Base-by-base conservation (phyloP, 495 filamentous ascomycete species). In the Neurospora sp. region DNA sequence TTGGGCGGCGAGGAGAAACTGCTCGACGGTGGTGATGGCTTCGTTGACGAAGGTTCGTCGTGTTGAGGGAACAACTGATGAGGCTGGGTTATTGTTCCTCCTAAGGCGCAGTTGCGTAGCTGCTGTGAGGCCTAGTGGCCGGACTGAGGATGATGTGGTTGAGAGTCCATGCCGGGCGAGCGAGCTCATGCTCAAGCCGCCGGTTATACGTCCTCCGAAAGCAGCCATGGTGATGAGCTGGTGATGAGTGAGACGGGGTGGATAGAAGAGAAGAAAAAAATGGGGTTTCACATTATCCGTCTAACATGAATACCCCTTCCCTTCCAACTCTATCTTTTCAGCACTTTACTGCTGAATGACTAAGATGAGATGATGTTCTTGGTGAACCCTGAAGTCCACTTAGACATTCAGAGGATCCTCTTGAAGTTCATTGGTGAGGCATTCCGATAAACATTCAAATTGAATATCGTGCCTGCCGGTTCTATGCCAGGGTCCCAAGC, bases 1-100 rank as follows among this genome's bases (percentile, higher is more conserved):
- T 79, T 96, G 93, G 3, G 94, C 76, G 59, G 81, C 76, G n/a
- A 89, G 82, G 70, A 96, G 82, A 59, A 90, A 77, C 70, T 81
- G 77, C 40, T 90, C 85, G 20, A 91, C 86, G 73, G 81, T 76
- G 41, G 86, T 79, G 62, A 91, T 70, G 40, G 83, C 80, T 27
- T 86, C 78, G 44, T 86, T 85, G 72, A 90, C 74, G 54, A 70
- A 46, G 69, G 37, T 23, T 70, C 72, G 40, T 46, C 71, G 54
- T 35, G 5, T 7, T 35, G 54, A 66, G 2, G 54, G 54, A 5
- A 66, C 27, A 5, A 66, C 27, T 16, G 54, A 66, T 35, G 20
- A 27, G 48, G 5, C 23, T 14, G 48, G 46, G 39, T 41, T 41
- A 31, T 2, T 59, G 11, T 59, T 59, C 23, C 48, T 18, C 27